Conservation (phyloP, 345 rosid genomes). For the Adansonia digitata region DNA sequence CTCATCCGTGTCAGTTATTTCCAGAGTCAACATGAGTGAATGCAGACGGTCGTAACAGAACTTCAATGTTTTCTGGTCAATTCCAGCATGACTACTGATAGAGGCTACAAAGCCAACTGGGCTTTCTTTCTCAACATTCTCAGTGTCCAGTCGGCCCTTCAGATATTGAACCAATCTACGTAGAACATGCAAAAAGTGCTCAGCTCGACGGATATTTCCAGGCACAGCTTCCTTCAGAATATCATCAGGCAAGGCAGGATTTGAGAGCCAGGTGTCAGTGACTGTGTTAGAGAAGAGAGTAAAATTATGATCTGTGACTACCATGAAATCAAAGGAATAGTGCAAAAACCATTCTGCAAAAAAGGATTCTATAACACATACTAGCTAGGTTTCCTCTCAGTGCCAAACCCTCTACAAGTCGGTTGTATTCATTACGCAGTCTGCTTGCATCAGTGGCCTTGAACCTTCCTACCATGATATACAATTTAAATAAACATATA, state of each 20-base stretch:
- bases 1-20: conserved; percentile 93
- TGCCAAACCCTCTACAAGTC: conserved; percentile 95
- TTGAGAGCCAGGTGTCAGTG: conserved; percentile 86
- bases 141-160: conserved; percentile 68
- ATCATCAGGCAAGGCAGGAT: conserved; percentile 98
- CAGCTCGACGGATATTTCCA: conserved; percentile 94
- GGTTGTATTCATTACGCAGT: conserved; percentile 85
- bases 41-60: conserved; percentile 97
- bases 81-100: conserved; percentile 74
- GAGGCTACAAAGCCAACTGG: conserved; percentile 81
- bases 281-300: conserved; percentile 33
- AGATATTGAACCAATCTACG: conserved; percentile 88
- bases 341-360: neutral
- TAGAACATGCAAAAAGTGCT: conserved; percentile 85
- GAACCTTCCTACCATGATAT: conserved; percentile 96
- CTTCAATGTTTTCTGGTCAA: conserved; percentile 86
- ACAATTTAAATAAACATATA: conserved; percentile 34
- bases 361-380: conserved; percentile 29
- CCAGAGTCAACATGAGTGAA: conserved; percentile 88
- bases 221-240: conserved; percentile 95
- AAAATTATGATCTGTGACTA: neutral
- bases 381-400: conserved; percentile 78
- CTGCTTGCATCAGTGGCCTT: conserved; percentile 94
- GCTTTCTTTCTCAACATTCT: conserved; percentile 87
- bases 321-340: neutral